Conservation (phyloP, 306 rosid genomes). For the Psophocarpus tetragonolobus region DNA sequence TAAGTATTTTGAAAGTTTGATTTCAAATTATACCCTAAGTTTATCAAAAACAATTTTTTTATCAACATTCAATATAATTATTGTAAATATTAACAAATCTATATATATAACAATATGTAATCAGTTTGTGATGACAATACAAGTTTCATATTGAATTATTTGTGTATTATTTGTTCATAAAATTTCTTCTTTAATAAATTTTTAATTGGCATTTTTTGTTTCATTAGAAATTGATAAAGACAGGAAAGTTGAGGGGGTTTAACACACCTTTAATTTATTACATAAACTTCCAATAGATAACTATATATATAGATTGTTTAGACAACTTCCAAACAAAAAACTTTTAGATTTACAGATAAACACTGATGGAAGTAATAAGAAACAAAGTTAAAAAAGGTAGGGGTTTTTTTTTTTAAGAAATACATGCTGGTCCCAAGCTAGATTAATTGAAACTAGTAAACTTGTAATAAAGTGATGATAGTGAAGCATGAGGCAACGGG, state of each 20-base stretch:
- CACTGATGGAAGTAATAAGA: neutral
- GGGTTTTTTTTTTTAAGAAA: neutral
- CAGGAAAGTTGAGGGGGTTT: neutral
- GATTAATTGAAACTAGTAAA: neutral
- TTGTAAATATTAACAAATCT: too few species aligned
- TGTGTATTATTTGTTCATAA: neutral
- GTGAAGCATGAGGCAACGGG: neutral
- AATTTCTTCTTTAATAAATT: neutral
- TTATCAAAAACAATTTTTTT: too few species aligned
- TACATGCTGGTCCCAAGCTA: neutral
- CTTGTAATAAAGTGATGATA: neutral
- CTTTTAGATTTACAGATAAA: neutral
- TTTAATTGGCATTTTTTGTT: neutral
- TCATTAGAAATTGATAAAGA: neutral
- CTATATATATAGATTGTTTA: neutral
- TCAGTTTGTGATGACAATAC: too few species aligned
- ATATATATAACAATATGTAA: too few species aligned
- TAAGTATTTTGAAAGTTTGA: too few species aligned
- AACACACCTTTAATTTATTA: neutral
- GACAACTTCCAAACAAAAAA: constrained; percentile 1
- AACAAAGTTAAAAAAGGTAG: neutral
- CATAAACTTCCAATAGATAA: neutral
- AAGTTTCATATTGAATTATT: too few species aligned
- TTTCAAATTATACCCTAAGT: too few species aligned
- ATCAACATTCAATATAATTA: neutral